Percentiles rank a stretch among this genome's conserved stretches.
These are phyloP conservation scores for Colletotrichum aenigma DNA, from an alignment of 2,329 filamentous ascomycete species.

Conservation along the genomic window DNA sequence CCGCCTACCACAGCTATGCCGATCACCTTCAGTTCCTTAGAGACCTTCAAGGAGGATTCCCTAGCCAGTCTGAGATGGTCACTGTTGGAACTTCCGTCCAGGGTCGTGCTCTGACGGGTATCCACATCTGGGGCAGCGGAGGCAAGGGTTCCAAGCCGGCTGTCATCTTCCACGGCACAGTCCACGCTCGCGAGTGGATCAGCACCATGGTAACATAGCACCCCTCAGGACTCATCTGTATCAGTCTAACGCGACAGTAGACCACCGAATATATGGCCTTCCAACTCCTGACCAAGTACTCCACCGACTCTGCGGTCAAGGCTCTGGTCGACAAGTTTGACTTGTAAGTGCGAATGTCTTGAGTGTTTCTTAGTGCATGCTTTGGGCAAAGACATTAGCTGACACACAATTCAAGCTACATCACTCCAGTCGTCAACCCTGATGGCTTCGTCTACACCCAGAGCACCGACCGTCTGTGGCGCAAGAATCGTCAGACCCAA, in stretches of 20 bases:
- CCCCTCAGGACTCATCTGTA: rapidly evolving
- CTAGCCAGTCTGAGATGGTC: slow-evolving; percentile 52
- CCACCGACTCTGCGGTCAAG: slow-evolving; percentile 37
- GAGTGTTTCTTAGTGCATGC: rapidly evolving
- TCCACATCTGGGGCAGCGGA: slow-evolving; percentile 57
- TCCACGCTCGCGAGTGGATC: slow-evolving; percentile 61
- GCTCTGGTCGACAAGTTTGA: slow-evolving; percentile 59
- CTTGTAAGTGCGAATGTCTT: slow-evolving; percentile 31
- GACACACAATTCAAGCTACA: slow-evolving; percentile 35
- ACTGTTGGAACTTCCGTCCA: slow-evolving; percentile 50
- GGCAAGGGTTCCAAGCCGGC: slow-evolving; percentile 53
- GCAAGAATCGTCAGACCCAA: slow-evolving; percentile 53
- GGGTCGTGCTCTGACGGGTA: slow-evolving; percentile 62
- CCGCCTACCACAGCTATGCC: slow-evolving; percentile 55
- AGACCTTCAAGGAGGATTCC: slow-evolving; percentile 45
- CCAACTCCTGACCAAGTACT: slow-evolving; percentile 43
- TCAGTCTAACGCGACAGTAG: slow-evolving; percentile 29
- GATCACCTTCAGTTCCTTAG: slow-evolving; percentile 54
- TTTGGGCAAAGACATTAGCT: rapidly evolving
- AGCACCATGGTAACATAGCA: slow-evolving; percentile 54
- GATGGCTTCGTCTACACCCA: slow-evolving; percentile 54
- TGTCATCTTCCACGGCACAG: slow-evolving; percentile 54
- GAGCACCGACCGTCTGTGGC: slow-evolving; percentile 51
- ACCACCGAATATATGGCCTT: slow-evolving; percentile 51
- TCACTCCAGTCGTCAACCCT: slow-evolving; percentile 55